Conservation (phyloP, 306 rosid species). For the Coriaria nepalensis region DNA sequence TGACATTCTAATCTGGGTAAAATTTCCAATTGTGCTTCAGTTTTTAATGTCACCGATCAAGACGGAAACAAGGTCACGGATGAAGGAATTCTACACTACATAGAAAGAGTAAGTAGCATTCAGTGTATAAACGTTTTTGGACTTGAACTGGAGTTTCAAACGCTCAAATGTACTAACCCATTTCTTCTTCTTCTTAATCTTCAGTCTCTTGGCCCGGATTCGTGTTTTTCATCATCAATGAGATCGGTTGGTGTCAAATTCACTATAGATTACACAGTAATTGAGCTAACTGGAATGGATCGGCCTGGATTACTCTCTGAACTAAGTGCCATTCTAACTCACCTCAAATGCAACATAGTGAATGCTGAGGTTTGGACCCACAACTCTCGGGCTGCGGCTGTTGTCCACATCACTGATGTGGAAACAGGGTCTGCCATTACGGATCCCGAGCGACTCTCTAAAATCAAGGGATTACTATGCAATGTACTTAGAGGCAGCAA, state of each 20-base stretch:
- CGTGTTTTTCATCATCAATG: constrained; percentile 50
- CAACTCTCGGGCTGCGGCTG: constrained; percentile 65
- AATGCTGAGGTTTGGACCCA: constrained; percentile 93
- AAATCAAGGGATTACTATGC: constrained; percentile 52
- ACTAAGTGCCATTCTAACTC: constrained; percentile 67
- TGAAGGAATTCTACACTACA: constrained; percentile 65
- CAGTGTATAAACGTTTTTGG: constrained; percentile 7
- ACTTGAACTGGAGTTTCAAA: not conserved
- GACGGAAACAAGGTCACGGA: constrained; percentile 84
- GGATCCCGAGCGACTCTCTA: constrained; percentile 53
- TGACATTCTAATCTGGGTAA: too few relatives aligned
- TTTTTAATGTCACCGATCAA: constrained; percentile 86
- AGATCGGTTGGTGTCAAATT: constrained; percentile 70
- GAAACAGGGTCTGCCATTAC: constrained; percentile 43
- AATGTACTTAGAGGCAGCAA: constrained; percentile 85
- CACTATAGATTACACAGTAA: constrained; percentile 52
- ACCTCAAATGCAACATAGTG: constrained; percentile 71
- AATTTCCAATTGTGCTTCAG: constrained; percentile 21
- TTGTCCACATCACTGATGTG: constrained; percentile 65
- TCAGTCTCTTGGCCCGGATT: constrained; percentile 85
- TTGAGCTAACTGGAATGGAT: constrained; percentile 80
- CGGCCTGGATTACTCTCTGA: constrained; percentile 89
- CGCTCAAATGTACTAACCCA: not conserved
- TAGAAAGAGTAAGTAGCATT: constrained; percentile 41
- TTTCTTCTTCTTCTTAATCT: constrained; percentile 1